These are phyloP conservation scores for Streptanthus diversifolius DNA, from an alignment of 345 rosid species.

Conservation along the genomic window DNA sequence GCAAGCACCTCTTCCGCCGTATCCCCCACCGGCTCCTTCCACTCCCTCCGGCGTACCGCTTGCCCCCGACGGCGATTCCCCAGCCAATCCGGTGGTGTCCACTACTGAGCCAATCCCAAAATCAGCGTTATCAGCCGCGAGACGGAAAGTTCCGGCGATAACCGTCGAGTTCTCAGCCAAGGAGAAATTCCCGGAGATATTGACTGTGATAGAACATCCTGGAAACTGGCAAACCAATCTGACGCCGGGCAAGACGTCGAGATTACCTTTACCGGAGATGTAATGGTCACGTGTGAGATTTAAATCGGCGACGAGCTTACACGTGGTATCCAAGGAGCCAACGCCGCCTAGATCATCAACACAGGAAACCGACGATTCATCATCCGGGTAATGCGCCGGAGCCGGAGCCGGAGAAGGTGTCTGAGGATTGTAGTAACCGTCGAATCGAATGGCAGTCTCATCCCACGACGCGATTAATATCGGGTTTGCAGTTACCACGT, in stretches of 20 bases:
- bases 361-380: conserved; percentile 75
- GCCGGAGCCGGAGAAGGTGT: conserved; percentile 78
- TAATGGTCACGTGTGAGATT: conserved; percentile 69
- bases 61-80: conserved; percentile 72
- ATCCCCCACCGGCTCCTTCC: conserved; percentile 93
- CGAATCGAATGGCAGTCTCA: conserved; percentile 25
- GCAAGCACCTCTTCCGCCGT: conserved; percentile 92
- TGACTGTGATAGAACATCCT: conserved; percentile 67
- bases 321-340: conserved; percentile 77
- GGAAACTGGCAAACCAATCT: conserved; percentile 48
- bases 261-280: conserved; percentile 75
- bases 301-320: conserved; percentile 76
- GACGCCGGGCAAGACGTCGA: conserved; percentile 61
- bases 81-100: conserved; percentile 70
- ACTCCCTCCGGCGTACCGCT: conserved; percentile 90
- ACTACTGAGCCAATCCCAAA: conserved; percentile 51
- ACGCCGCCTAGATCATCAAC: conserved; percentile 79
- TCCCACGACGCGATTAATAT: conserved; percentile 2
- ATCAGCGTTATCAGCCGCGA: conserved; percentile 59
- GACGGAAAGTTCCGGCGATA: conserved; percentile 62
- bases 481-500: not conserved
- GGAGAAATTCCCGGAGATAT: conserved; percentile 67
- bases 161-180: conserved; percentile 61
- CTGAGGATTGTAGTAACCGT: conserved; percentile 72
- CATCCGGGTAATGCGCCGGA: conserved; percentile 54